Percentiles rank a stretch among this genome's conserved stretches.
Evolutionary conservation across 257 asterid genomes (phyloP).

Genomic region (Striga asiatica): DNA sequence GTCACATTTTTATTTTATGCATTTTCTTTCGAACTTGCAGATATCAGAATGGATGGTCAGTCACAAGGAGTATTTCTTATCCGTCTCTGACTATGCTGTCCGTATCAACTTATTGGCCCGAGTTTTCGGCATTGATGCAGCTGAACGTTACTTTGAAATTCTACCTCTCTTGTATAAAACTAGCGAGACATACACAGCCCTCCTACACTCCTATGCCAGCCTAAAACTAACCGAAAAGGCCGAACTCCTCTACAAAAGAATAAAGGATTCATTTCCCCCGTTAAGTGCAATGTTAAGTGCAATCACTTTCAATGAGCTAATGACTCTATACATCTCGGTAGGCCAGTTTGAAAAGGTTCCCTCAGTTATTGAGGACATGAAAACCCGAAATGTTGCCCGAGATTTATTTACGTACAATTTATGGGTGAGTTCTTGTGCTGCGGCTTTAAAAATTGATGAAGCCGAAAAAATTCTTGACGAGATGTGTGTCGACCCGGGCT

Average conservation of each 20-base stretch:
- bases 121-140: conserved; percentile 87
- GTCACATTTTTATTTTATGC: conserved; percentile 3
- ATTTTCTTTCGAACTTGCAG: conserved; percentile 33
- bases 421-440: conserved; percentile 77
- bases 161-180: conserved; percentile 61
- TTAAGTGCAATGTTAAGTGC: conserved; percentile 45
- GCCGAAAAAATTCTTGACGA: conserved; percentile 51
- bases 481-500: conserved; percentile 37
- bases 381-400: conserved; percentile 40
- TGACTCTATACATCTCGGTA: conserved; percentile 77
- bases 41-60: conserved; percentile 90
- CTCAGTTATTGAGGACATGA: conserved; percentile 45
- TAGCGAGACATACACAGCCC: conserved; percentile 82
- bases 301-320: conserved; percentile 79
- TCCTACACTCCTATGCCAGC: conserved; percentile 76
- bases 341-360: conserved; percentile 79
- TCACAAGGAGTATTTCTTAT: conserved; percentile 47
- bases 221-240: conserved; percentile 58
- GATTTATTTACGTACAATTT: conserved; percentile 80
- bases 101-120: conserved; percentile 77
- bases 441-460: conserved; percentile 58
- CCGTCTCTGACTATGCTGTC: conserved; percentile 71
- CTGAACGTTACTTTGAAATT: conserved; percentile 81
- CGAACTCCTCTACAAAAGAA: conserved; percentile 54
- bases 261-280: conserved; percentile 50